A percentile compares a stretch with the other conserved stretches of the same genome.
phyloP scores from a whole-genome alignment of 169 alveolate genomes.

The Eimeria necatrix region DNA sequence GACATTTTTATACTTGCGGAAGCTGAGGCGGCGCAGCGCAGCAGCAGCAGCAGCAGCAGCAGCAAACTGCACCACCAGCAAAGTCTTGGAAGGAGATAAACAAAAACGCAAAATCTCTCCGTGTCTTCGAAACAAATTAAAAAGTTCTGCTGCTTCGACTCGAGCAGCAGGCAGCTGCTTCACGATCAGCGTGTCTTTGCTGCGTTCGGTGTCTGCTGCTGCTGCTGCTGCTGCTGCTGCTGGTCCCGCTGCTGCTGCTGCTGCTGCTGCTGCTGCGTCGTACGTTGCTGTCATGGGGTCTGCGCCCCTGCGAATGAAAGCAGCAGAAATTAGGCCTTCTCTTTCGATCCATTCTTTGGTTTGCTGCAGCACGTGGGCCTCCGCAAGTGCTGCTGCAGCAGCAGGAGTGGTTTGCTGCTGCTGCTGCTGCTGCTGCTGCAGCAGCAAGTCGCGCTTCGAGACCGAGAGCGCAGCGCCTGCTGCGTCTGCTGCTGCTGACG shows the following conservation, averaged over 20 bases:
- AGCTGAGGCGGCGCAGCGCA: slow-evolving; percentile 86
- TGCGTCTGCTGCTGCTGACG: slow-evolving; percentile 94
- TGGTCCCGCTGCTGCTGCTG: too few species aligned
- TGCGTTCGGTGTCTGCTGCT: too few species aligned
- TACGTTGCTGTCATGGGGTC: slow-evolving; percentile 79
- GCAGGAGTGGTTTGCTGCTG: slow-evolving; percentile 60
- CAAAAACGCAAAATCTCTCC: slow-evolving; percentile 91
- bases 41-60: too few species aligned
- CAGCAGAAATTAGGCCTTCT: slow-evolving; percentile 94
- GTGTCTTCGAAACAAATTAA: slow-evolving; percentile 89
- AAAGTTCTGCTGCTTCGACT: slow-evolving; percentile 77
- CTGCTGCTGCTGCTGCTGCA: slow-evolving; percentile 84
- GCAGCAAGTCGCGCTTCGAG: slow-evolving; percentile 91
- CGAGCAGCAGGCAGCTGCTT: slow-evolving; percentile 85
- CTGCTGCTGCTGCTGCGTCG: too few species aligned
- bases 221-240: too few species aligned
- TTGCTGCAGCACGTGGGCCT: slow-evolving; percentile 94
- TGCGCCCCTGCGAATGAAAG: slow-evolving; percentile 88
- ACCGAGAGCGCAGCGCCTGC: slow-evolving; percentile 91
- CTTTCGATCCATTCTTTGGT: slow-evolving; percentile 96
- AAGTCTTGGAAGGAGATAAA: slow-evolving; percentile 93
- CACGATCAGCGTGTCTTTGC: slow-evolving; percentile 84
- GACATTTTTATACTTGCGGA: slow-evolving; percentile 88
- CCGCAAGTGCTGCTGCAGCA: slow-evolving; percentile 88
- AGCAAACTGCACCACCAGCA: slow-evolving; percentile 95